Evolutionary conservation across 305 asterid species (phyloP).

Genomic region (Ilex paraguariensis): DNA sequence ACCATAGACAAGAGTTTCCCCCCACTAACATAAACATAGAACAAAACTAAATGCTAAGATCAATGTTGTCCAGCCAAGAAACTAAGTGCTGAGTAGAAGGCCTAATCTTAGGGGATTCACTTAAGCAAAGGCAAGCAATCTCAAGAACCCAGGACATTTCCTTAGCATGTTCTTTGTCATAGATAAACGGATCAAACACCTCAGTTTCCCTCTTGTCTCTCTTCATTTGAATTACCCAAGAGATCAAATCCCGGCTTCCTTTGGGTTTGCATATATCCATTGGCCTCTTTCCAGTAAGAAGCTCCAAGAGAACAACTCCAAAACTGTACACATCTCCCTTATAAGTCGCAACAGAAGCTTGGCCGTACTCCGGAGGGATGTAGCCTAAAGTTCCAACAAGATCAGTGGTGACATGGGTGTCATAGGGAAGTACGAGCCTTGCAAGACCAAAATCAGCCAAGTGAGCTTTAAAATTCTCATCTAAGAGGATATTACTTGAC

Average conservation of each 20-base stretch:
- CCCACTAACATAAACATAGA: too few relatives aligned
- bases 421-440: not conserved
- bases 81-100: not conserved
- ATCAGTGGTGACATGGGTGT: not conserved
- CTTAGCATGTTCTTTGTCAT: not conserved
- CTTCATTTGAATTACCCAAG: not conserved
- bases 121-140: not conserved
- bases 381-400: not conserved
- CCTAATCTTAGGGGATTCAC: not conserved
- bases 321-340: not conserved
- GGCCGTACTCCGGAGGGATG: not conserved
- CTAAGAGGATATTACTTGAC: not conserved
- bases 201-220: not conserved
- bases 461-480: not conserved
- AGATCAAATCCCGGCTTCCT: not conserved
- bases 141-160: not conserved
- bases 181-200: not conserved
- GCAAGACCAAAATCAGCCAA: not conserved
- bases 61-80: not conserved
- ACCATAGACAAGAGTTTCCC: too few relatives aligned
- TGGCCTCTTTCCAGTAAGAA: not conserved
- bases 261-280: not conserved
- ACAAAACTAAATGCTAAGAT: too few relatives aligned
- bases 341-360: not conserved
- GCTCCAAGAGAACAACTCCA: not conserved